Conservation (phyloP, 371 early-diverging fungal genomes). For the Haplosporangium sp. region DNA sequence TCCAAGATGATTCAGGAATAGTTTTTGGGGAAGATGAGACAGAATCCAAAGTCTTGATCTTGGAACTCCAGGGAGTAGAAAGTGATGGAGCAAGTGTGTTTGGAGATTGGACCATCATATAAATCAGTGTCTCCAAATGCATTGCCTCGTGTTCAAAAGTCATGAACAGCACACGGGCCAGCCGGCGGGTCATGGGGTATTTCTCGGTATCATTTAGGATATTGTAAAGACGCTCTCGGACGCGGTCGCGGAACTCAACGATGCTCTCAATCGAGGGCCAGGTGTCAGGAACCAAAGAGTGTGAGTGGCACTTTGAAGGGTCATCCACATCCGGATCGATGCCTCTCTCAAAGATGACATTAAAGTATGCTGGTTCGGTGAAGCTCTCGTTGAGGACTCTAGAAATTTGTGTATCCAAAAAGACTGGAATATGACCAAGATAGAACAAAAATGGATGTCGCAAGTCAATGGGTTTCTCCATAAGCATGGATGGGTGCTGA, state of each 20-base stretch:
- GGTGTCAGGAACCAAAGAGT: constrained; percentile 79
- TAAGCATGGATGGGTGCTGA: constrained; percentile 63
- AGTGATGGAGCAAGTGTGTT: constrained; percentile 34
- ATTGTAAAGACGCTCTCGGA: constrained; percentile 66
- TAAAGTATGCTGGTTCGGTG: constrained; percentile 73
- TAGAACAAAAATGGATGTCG: constrained; percentile 94
- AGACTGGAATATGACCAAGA: constrained; percentile 90
- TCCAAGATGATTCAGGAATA: constrained; percentile 22
- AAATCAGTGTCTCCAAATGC: constrained; percentile 90
- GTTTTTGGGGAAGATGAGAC: not conserved
- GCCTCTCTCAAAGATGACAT: constrained; percentile 91
- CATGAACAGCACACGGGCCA: constrained; percentile 83
- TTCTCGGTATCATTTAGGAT: constrained; percentile 59
- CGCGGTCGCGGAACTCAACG: constrained; percentile 71
- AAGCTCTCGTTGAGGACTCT: constrained; percentile 65
- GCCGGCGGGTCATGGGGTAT: constrained; percentile 57
- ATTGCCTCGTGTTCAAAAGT: constrained; percentile 92
- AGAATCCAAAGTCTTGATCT: not conserved
- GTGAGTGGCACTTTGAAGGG: constrained; percentile 80
- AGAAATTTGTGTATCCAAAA: constrained; percentile 86
- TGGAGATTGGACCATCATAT: constrained; percentile 84
- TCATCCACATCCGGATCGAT: constrained; percentile 93
- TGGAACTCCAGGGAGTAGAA: constrained; percentile 26
- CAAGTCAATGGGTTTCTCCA: constrained; percentile 82
- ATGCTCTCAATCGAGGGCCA: constrained; percentile 84